These are phyloP conservation scores for Aspergillus eucalypticola DNA, from an alignment of 2,329 filamentous ascomycete species.

Conservation along the genomic window DNA sequence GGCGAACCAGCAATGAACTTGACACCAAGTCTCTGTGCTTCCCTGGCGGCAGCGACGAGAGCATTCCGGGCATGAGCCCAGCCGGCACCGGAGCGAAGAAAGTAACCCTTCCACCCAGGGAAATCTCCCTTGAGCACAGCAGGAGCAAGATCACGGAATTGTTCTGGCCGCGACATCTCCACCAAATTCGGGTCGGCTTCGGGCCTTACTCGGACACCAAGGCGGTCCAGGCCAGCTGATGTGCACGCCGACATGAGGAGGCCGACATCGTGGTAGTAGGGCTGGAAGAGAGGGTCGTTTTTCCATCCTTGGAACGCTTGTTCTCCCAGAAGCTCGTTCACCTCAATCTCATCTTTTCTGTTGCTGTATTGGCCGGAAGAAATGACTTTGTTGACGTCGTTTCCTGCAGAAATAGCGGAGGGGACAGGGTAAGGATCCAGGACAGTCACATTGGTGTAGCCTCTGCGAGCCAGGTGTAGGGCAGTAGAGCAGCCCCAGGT, in stretches of 20 bases:
- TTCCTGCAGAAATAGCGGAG: conserved; percentile 49
- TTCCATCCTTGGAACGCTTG: conserved; percentile 45
- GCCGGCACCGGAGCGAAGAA: conserved; percentile 47
- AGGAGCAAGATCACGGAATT: conserved; percentile 54
- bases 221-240: conserved; percentile 36
- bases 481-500: conserved; percentile 52
- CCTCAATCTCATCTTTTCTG: conserved; percentile 31
- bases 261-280: conserved; percentile 49
- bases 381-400: conserved; percentile 53
- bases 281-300: conserved; percentile 47
- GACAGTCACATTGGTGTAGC: conserved; percentile 52
- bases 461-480: conserved; percentile 46
- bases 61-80: conserved; percentile 55
- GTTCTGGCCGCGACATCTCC: conserved; percentile 42
- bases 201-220: conserved; percentile 36
- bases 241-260: conserved; percentile 47
- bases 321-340: conserved; percentile 31
- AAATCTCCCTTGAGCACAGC: conserved; percentile 48
- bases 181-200: conserved; percentile 31
- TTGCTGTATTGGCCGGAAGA: conserved; percentile 31
- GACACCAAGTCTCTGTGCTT: conserved; percentile 49
- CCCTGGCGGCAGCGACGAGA: conserved; percentile 46
- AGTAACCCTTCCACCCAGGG: conserved; percentile 47
- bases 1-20: conserved; percentile 46
- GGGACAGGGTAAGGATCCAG: conserved; percentile 51